Evolutionary conservation across 192 early-diverging fungal genomes (phyloP), one percentile per base, ranked within the genome.

Genomic region (Kappamyces sp.): DNA sequence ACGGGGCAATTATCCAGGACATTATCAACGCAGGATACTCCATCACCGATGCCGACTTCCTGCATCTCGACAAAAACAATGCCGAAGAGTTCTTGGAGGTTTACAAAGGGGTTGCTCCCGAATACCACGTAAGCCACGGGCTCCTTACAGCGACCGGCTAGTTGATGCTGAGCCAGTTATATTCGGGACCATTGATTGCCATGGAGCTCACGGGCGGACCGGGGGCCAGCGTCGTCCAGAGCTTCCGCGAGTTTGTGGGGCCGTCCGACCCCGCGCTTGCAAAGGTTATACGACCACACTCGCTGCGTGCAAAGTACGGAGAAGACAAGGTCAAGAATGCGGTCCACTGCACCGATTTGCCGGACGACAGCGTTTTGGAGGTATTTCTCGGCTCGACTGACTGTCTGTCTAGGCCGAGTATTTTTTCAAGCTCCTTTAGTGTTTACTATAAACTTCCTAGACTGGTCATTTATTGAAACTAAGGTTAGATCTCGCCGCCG

Each of bases 41-140:
- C 37, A 70, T 83, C 8, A 65, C 61, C 13, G 80, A 84, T 54
- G 51, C 72, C 40, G 66, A 84, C 55, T 65, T 75, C 32, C 69
- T 73, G 35, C 64, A 67, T 49, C 63, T 84, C 46, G 75, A 83
- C 10, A 49, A 58, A 5, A 54, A 68, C 9, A 78, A 82, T 55
- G 82, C 73, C 15, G 73, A 81, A 49, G 82, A 84, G 52, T 84
- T 84, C 54, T 50, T 84, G 15, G 80, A 84, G 62, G 68, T 84
- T 5, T 84, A 84, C 57, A 83, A 80, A 52, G 81, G 77, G 1
- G 74, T 84, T 38, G 61, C 83, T 37, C 74, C 77, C 6, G 79
- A 83, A 36, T 83, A 82, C 52, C 70, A 83, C 50, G 74, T 73
- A 61, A 33, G 57, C 60, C 6, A 5, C 23, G 43, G 34, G 37